Percentiles rank a stretch among this genome's conserved stretches.
phyloP scores from a whole-genome alignment of 768 basidiomycete genomes.

The Tylopilus rubrobrunneus region DNA sequence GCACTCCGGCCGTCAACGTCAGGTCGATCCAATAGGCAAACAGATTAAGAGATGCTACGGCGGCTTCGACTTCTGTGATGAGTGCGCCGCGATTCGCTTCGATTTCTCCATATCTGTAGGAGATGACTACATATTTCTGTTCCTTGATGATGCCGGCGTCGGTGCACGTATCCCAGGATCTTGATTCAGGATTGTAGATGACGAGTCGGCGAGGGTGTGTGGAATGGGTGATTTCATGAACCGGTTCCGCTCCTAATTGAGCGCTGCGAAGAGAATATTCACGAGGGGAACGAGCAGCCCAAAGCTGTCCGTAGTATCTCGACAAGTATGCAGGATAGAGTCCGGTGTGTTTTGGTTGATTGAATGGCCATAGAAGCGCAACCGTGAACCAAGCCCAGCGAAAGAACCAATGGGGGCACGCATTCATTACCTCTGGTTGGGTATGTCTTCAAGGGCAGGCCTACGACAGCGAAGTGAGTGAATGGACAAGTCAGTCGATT shows the following conservation, averaged over 20 bases:
- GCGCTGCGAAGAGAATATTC: too few relatives aligned
- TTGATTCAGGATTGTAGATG: constrained; percentile 6
- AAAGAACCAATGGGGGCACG: constrained; percentile 11
- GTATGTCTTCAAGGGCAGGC: too few relatives aligned
- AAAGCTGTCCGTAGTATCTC: constrained; percentile 21
- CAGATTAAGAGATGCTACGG: too few relatives aligned
- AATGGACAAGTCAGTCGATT: too few relatives aligned
- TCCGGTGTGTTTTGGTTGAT: not conserved
- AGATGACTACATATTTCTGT: constrained; percentile 18
- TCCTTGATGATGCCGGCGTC: constrained; percentile 4
- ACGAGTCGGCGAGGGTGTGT: constrained; percentile 16
- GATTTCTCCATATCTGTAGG: constrained; percentile 16
- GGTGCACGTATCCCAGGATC: constrained; percentile 2
- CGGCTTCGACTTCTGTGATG: too few relatives aligned
- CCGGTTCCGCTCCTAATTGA: too few relatives aligned
- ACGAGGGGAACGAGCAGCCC: constrained; percentile 21
- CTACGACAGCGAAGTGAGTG: too few relatives aligned
- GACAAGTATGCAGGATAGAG: constrained; percentile 18
- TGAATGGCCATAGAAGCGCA: constrained; percentile 14
- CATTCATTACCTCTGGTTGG: too few relatives aligned
- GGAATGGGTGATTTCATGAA: too few relatives aligned
- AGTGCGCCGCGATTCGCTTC: too few relatives aligned
- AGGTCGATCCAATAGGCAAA: too few relatives aligned
- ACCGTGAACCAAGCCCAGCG: constrained; percentile 18
- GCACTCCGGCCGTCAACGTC: too few relatives aligned